Conservation (phyloP, 2,329 filamentous ascomycete genomes). For the Amphichorda felina region DNA sequence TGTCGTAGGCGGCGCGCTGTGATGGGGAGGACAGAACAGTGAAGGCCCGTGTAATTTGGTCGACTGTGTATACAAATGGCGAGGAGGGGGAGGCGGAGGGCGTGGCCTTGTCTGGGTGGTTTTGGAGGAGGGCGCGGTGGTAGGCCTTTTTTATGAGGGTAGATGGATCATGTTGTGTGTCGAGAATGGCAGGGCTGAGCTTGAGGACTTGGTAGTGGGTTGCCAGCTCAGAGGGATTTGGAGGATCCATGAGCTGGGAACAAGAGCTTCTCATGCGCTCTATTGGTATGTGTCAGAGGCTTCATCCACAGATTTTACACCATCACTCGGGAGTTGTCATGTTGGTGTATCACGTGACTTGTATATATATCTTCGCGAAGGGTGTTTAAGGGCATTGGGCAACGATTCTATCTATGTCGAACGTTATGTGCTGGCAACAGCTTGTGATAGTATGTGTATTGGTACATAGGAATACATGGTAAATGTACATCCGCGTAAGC, state of each 20-base stretch:
- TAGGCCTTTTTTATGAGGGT: conserved; percentile 50
- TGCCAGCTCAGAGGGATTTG: conserved; percentile 8
- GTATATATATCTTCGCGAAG: too few species aligned
- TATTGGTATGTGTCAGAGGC: too few species aligned
- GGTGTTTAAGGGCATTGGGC: too few species aligned
- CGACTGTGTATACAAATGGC: conserved; percentile 2
- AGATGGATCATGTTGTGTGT: conserved; percentile 27
- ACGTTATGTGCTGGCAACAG: too few species aligned
- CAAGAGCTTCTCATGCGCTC: not conserved
- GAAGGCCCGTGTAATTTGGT: conserved; percentile 47
- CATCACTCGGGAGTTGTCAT: not conserved
- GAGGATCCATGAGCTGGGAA: not conserved
- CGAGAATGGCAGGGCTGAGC: conserved; percentile 35
- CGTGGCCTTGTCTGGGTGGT: conserved; percentile 51
- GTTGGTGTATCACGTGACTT: conserved; percentile 1
- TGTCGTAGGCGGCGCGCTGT: conserved; percentile 42
- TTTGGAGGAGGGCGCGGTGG: conserved; percentile 48
- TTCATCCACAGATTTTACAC: too few species aligned
- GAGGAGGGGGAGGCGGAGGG: conserved; percentile 1
- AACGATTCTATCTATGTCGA: too few species aligned
- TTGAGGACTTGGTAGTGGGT: conserved; percentile 52
- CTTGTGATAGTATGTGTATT: too few species aligned
- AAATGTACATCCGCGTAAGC: conserved; percentile 15
- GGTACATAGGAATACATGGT: conserved; percentile 13
- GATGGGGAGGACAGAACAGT: conserved; percentile 37